phyloP scores from a whole-genome alignment of 495 filamentous ascomycete species.

The Podospora tetraspora region DNA sequence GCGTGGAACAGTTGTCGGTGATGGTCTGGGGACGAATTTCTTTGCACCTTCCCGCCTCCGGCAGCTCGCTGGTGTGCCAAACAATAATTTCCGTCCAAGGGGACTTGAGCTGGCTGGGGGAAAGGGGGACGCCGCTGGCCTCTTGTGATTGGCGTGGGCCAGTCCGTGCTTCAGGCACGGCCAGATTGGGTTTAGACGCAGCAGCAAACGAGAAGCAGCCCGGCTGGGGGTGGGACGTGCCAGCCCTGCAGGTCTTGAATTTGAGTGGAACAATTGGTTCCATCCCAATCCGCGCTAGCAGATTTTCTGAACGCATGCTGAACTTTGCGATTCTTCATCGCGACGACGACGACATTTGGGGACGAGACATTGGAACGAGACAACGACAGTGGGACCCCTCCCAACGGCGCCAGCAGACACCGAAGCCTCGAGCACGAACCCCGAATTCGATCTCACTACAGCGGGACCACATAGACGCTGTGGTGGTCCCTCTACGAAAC shows the following conservation, averaged over 20 bases:
- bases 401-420: background rate
- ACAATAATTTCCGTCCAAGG: slow-evolving; percentile 48
- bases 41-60: slow-evolving; percentile 32
- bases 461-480: background rate
- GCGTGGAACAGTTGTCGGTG: slow-evolving; percentile 13
- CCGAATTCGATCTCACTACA: background rate
- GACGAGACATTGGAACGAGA: background rate
- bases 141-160: slow-evolving; percentile 36
- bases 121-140: slow-evolving; percentile 39
- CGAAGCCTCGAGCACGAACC: background rate
- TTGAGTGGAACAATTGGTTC: slow-evolving; percentile 12
- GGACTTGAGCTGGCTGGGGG: slow-evolving; percentile 31
- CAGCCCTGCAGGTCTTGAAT: slow-evolving; percentile 13
- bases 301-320: slow-evolving; percentile 22
- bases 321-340: background rate
- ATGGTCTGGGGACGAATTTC: slow-evolving; percentile 26
- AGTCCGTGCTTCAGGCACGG: slow-evolving; percentile 32
- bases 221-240: slow-evolving; percentile 27
- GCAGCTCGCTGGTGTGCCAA: slow-evolving; percentile 32
- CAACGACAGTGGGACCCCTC: background rate
- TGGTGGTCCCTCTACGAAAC: background rate
- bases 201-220: slow-evolving; percentile 5
- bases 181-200: slow-evolving; percentile 21
- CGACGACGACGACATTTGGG: slow-evolving; percentile 7
- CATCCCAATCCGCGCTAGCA: slow-evolving; percentile 21